Evolutionary conservation across 108 stramenopile genomes (phyloP), one percentile per base, ranked within the genome.

Genomic region (Asterionellopsis glacialis): DNA sequence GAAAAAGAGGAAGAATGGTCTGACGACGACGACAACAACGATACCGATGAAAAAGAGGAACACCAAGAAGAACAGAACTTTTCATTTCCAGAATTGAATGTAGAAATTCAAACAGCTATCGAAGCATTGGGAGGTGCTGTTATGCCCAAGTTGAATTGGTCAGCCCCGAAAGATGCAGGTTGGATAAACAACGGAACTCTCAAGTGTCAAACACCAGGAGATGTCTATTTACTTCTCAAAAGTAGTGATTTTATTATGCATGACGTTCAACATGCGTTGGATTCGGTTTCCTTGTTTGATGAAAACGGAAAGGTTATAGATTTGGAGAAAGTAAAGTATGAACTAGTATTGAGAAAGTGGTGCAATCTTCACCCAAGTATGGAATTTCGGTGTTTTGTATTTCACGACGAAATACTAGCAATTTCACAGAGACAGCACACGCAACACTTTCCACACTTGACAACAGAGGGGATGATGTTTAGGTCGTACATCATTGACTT

Each of bases 381-480:
- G 90, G 94, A 96, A 65, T 98, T 95, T 76, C 88, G 97, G 11
- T 95, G 94, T 52, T 98, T 98, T 67, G 75, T 98, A 22, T 68
- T 81, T 47, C 57, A 75, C 28, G 65, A 81, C 48, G 69, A 84
- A 43, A 41, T 83, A 16, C 11, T 88, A 38, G 86, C 79, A 39
- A 72, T 90, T 43, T 89, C 82, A 6, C 87, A 91, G 64, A 72
- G 85, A 27, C 65, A 93, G 51, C 79, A 78, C 26, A 79, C 79
- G 24, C 85, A 90, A 72, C 74, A 76, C 63, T 90, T 81, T 61
- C 55, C 82, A 9, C 87, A 91, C 55, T 55, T 95, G 23, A 28
- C 42, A 27, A 55, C 66, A 27, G 73, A 77, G 41, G 25, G 61
- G 41, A 22, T 53, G 7, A 19, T 26, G 22, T 56, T 75, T 19